Evolutionary conservation across 495 filamentous ascomycete genomes (phyloP).

Genomic region (Darksidea phi): DNA sequence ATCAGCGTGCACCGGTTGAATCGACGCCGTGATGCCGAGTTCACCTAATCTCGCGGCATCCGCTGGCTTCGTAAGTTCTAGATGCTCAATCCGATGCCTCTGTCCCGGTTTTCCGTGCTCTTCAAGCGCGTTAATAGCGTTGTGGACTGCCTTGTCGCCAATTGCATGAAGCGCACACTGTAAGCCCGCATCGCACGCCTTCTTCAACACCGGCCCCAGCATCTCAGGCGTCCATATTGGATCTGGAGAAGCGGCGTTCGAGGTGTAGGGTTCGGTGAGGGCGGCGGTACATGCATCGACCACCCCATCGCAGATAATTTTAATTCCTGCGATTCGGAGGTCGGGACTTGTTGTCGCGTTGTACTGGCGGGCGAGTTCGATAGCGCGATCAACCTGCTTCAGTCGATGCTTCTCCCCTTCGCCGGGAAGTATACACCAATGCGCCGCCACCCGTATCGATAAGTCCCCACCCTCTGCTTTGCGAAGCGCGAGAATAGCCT

Average conservation of each 20-base stretch:
- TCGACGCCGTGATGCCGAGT: constrained; percentile 60
- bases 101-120: constrained; percentile 46
- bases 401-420: constrained; percentile 48
- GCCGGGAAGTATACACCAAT: constrained; percentile 60
- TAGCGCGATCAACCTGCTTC: constrained; percentile 58
- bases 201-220: constrained; percentile 55
- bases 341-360: constrained; percentile 51
- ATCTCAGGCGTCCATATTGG: constrained; percentile 57
- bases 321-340: constrained; percentile 63
- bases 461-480: constrained; percentile 39
- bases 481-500: constrained; percentile 48
- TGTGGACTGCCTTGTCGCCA: constrained; percentile 57
- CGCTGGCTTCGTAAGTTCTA: constrained; percentile 55
- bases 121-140: constrained; percentile 57
- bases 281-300: constrained; percentile 67
- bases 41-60: constrained; percentile 55
- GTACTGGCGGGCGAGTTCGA: constrained; percentile 52
- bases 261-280: constrained; percentile 58
- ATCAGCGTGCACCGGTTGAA: constrained; percentile 65
- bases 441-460: constrained; percentile 59
- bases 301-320: constrained; percentile 67
- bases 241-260: constrained; percentile 48
- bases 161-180: constrained; percentile 69
- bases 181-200: constrained; percentile 54
- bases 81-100: constrained; percentile 62